Evolutionary conservation across 768 basidiomycete species (phyloP).

Genomic region (Leccinellum albellum): DNA sequence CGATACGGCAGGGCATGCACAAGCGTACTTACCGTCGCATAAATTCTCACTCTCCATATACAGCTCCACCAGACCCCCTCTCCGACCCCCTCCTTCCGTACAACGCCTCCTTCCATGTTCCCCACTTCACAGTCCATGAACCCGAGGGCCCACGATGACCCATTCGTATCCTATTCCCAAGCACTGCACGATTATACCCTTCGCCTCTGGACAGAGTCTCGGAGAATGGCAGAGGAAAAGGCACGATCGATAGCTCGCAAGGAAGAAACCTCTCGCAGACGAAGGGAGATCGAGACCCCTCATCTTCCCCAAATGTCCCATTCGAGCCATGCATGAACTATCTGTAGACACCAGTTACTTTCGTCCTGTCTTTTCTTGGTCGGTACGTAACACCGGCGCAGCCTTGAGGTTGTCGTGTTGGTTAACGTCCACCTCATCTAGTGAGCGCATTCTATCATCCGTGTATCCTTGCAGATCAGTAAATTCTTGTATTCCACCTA

Average conservation of each 20-base stretch:
- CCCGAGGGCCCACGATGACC: conserved; percentile 21
- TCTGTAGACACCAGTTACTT: conserved; percentile 1
- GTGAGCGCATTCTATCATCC: conserved; percentile 10
- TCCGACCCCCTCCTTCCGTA: conserved; percentile 7
- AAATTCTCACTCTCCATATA: conserved; percentile 18
- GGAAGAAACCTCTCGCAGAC: conserved; percentile 26
- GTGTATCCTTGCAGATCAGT: conserved; percentile 15
- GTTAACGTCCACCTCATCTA: conserved; percentile 15
- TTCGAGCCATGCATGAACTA: conserved; percentile 14
- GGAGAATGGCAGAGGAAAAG: conserved; percentile 53
- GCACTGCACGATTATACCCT: conserved; percentile 67
- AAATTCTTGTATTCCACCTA: conserved; percentile 15
- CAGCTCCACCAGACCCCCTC: conserved; percentile 9
- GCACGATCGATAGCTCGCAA: conserved; percentile 31
- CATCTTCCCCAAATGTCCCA: conserved; percentile 3
- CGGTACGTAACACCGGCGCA: conserved; percentile 12
- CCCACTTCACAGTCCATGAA: conserved; percentile 7
- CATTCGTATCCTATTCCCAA: conserved; percentile 56
- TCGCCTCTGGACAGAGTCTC: conserved; percentile 62
- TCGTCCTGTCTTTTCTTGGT: conserved; percentile 5
- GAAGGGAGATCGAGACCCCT: conserved; percentile 17
- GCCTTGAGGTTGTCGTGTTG: conserved; percentile 1
- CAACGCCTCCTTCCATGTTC: conserved; percentile 12
- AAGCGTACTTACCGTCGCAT: conserved; percentile 20
- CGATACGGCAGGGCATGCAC: conserved; percentile 7